Base-by-base conservation (phyloP, 1,139 yeast genomes). In the Yamadazyma diddensiae region DNA sequence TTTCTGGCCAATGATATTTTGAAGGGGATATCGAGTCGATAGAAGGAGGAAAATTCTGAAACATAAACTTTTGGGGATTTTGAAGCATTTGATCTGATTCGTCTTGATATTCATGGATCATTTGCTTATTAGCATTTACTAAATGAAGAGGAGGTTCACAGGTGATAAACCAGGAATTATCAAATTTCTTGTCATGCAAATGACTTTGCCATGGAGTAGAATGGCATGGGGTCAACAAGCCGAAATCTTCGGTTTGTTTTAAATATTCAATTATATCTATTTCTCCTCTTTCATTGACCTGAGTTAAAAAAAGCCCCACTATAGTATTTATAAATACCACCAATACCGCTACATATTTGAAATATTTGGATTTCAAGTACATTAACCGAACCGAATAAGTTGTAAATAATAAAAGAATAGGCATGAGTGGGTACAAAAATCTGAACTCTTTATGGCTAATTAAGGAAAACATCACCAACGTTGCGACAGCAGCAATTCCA, bases 201-300 rank as follows among this genome's bases (percentile, higher is more conserved):
- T 83, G 79, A 22, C 94, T 77, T 50, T 87, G 96, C 82, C 95
- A 86, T 3, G 98, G 98, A 0, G 97, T 90, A 0, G 97, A 90
- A 55, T 94, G 98, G 49, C 98, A 94, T 0, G 99, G 98, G 52
- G 90, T 86, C 13, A 94, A 55, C 44, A 92, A 82, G 1, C 95
- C 95, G 26, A 88, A 62, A 3, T 83, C 65, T 1, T 52, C 46
- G 0, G 24, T 19, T 9, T 70, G 61, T 14, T 16, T 18, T 15
- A 92, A 49, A 33, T 67, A 69, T 9, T 73, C 55, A 14, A 84
- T 67, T 0, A 90, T 78, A 29, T 76, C 80, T 9, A 90, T 73
- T 12, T 79, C 95, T 1, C 98, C 99, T 16, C 84, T 66, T 57
- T 94, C 98, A 50, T 92, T 92, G 29, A 77, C 59, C 17, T 65